A percentile compares a stretch with the other conserved stretches of the same genome.
phyloP scores from a whole-genome alignment of 148 eudicot species.

The Camellia granthamiana region DNA sequence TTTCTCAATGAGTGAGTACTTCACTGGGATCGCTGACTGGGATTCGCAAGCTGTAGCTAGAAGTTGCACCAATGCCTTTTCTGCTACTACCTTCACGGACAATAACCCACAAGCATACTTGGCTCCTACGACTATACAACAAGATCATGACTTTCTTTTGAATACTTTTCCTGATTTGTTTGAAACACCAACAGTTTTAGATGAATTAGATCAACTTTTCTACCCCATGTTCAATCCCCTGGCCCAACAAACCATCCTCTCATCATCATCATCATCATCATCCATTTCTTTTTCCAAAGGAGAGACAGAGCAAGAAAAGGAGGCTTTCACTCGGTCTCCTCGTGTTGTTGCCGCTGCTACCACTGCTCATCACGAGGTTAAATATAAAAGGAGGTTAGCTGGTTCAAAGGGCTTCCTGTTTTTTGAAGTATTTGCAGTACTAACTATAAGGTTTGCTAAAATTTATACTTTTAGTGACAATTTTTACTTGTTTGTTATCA shows the following conservation, averaged over 20 bases:
- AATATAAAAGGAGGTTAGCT: constrained; percentile 31
- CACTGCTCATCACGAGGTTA: constrained; percentile 10
- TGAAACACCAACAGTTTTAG: not conserved
- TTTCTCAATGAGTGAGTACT: not conserved
- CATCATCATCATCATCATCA: not conserved
- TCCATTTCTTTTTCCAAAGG: not conserved
- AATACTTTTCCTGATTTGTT: constrained; percentile 23
- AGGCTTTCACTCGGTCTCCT: not conserved
- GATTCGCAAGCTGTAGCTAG: constrained; percentile 52
- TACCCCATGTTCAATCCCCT: constrained; percentile 11
- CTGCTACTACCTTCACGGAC: not conserved
- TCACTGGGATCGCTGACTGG: constrained; percentile 34
- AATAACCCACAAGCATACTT: constrained; percentile 1
- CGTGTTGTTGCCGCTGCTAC: not conserved
- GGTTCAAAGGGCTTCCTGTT: not conserved
- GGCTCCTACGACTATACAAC: not conserved
- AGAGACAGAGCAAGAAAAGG: constrained; percentile 4
- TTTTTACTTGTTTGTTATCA: constrained; percentile 15
- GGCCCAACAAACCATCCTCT: not conserved
- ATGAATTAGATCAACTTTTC: constrained; percentile 38
- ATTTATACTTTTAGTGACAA: not conserved
- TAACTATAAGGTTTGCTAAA: not conserved
- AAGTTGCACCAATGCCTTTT: constrained; percentile 16
- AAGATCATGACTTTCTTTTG: constrained; percentile 5
- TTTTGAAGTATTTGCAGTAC: not conserved